phyloP scores from a whole-genome alignment of 306 rosid species.

The Psophocarpus tetragonolobus region DNA sequence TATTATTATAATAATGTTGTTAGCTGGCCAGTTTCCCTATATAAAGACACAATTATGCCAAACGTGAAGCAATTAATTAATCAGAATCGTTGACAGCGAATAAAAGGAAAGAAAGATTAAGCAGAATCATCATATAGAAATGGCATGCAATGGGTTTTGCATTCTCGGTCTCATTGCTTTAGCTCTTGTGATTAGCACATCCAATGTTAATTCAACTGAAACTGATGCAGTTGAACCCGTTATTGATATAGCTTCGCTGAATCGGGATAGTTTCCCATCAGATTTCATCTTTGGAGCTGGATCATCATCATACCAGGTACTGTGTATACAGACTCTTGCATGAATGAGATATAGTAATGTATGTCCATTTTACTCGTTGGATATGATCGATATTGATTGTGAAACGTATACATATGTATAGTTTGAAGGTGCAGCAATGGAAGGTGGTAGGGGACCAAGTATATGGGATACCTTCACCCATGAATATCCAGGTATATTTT shows the following conservation, averaged over 20 bases:
- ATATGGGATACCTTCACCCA: conserved; percentile 68
- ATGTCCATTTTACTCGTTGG: background rate
- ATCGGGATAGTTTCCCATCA: conserved; percentile 43
- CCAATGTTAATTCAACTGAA: background rate
- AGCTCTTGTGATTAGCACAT: conserved; percentile 1
- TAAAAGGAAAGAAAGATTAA: background rate
- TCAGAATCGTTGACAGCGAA: background rate
- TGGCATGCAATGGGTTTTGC: conserved; percentile 24
- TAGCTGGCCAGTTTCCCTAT: background rate
- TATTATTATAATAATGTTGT: background rate
- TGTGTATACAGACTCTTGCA: background rate
- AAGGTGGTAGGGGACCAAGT: conserved; percentile 57
- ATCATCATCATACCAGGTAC: conserved; percentile 45
- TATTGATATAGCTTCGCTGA: conserved; percentile 28
- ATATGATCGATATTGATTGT: background rate
- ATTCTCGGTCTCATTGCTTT: background rate
- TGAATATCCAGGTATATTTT: conserved; percentile 30
- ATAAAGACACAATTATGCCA: background rate
- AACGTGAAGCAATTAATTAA: background rate
- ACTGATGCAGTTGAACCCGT: background rate
- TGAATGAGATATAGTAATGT: background rate
- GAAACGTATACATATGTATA: background rate
- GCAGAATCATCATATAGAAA: background rate
- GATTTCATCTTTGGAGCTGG: conserved; percentile 40
- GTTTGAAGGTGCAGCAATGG: conserved; percentile 63